phyloP scores from a whole-genome alignment of 352 stramenopile genomes.

The Pythium folliculosum region DNA sequence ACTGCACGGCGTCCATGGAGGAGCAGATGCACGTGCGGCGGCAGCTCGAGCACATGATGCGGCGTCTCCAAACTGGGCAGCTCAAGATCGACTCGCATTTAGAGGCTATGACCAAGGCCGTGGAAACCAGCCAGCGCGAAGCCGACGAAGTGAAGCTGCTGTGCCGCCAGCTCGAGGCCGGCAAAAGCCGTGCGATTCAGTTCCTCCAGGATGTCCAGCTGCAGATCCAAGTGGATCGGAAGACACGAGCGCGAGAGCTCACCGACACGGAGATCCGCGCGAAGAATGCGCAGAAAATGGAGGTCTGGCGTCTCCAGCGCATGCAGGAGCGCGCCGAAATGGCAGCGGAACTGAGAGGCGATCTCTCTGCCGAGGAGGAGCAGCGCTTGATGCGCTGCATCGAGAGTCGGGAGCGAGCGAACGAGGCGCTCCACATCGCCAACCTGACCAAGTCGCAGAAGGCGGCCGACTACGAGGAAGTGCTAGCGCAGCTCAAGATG shows the following conservation, averaged over 20 bases:
- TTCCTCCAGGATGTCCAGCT: slow-evolving; percentile 82
- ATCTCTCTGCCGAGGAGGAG: slow-evolving; percentile 72
- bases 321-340: slow-evolving; percentile 77
- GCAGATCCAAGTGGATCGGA: slow-evolving; percentile 70
- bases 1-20: slow-evolving; percentile 72
- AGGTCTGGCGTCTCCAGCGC: slow-evolving; percentile 69
- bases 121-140: slow-evolving; percentile 67
- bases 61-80: slow-evolving; percentile 72
- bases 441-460: slow-evolving; percentile 74
- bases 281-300: slow-evolving; percentile 83
- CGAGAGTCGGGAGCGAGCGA: slow-evolving; percentile 64
- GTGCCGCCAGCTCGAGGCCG: slow-evolving; percentile 76
- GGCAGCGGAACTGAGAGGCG: slow-evolving; percentile 70
- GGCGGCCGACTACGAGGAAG: slow-evolving; percentile 66
- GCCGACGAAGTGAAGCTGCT: slow-evolving; percentile 73
- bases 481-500: slow-evolving; percentile 67
- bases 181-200: slow-evolving; percentile 69
- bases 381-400: slow-evolving; percentile 53
- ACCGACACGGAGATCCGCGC: slow-evolving; percentile 76
- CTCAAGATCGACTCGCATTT: slow-evolving; percentile 72
- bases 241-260: slow-evolving; percentile 62
- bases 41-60: slow-evolving; percentile 84
- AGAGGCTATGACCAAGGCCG: slow-evolving; percentile 60
- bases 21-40: slow-evolving; percentile 75
- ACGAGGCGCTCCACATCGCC: slow-evolving; percentile 59